Percentiles rank a stretch among this genome's conserved stretches.
Evolutionary conservation across 2,329 filamentous ascomycete genomes (phyloP).

Genomic region (Aspergillus candidus): DNA sequence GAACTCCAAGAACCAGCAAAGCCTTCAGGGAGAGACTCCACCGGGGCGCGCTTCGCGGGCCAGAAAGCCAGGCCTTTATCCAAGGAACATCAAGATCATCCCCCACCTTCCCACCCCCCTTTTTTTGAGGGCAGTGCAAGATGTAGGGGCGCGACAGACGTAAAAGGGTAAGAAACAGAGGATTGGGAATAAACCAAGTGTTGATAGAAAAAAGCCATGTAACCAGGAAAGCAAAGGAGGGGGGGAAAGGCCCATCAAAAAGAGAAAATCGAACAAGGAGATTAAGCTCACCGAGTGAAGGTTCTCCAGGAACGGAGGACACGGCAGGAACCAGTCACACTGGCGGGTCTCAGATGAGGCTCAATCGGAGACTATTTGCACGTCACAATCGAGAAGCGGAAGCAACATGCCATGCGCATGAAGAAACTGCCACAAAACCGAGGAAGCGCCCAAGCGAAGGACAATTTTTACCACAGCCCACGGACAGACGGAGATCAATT

Average conservation of each 20-base stretch:
- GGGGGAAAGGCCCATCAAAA: background rate
- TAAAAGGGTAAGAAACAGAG: too few species aligned
- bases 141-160: too few species aligned
- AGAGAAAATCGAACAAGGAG: background rate
- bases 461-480: background rate
- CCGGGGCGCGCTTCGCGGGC: too few species aligned
- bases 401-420: conserved; percentile 4
- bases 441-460: too few species aligned
- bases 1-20: too few species aligned
- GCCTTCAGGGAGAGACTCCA: too few species aligned
- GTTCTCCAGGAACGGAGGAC: conserved; percentile 3
- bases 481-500: conserved; percentile 10
- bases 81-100: too few species aligned
- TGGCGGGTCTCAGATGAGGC: conserved; percentile 11
- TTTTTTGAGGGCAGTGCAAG: too few species aligned
- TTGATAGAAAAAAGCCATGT: background rate
- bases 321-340: conserved; percentile 3
- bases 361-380: conserved; percentile 16
- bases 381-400: conserved; percentile 7
- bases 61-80: too few species aligned
- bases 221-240: background rate
- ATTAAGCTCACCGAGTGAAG: conserved; percentile 14
- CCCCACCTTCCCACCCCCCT: too few species aligned
- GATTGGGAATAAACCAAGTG: too few species aligned
- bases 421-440: background rate